phyloP scores from a whole-genome alignment of 805 yeast genomes.

The Barnettozyma sp. region DNA sequence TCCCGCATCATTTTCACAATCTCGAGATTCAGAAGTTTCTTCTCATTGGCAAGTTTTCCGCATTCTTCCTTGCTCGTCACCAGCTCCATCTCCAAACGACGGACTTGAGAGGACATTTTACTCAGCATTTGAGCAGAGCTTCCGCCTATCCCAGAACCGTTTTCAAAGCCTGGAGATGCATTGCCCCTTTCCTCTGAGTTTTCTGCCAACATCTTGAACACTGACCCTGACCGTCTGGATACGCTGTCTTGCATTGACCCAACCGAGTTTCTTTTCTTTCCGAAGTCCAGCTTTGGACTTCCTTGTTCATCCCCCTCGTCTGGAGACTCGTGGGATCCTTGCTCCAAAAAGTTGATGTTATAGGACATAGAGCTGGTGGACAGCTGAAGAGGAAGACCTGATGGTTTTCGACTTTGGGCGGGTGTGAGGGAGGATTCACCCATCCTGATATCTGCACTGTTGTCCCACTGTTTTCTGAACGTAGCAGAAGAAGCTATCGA shows the following conservation, averaged over 20 bases:
- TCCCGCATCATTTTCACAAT: conserved; percentile 52
- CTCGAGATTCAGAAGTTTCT: conserved; percentile 62
- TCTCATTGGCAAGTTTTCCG: conserved; percentile 44
- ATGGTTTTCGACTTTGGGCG: conserved; percentile 24
- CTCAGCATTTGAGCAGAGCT: conserved; percentile 57
- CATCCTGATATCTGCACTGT: conserved; percentile 27
- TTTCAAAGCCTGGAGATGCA: conserved; percentile 8
- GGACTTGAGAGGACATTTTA: conserved; percentile 67
- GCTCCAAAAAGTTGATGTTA: conserved; percentile 10
- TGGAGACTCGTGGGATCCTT: neutral
- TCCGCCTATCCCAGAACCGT: conserved; percentile 20
- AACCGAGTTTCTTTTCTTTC: neutral
- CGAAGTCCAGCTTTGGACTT: too few species aligned
- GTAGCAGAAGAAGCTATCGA: conserved; percentile 22
- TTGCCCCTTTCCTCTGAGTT: conserved; percentile 8
- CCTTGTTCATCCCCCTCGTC: too few species aligned
- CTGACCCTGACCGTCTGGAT: neutral
- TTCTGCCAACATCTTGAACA: conserved; percentile 2
- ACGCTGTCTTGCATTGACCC: too few species aligned
- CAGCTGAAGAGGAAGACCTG: too few species aligned
- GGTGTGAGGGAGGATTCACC: conserved; percentile 48
- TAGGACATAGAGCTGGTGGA: conserved; percentile 6
- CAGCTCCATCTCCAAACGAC: conserved; percentile 76
- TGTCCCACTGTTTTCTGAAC: conserved; percentile 22
- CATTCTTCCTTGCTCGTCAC: conserved; percentile 58